Percentiles rank a stretch among this genome's conserved stretches.
These are phyloP conservation scores for Xylaria sp. DNA, from an alignment of 495 filamentous ascomycete genomes.

Conservation along the genomic window DNA sequence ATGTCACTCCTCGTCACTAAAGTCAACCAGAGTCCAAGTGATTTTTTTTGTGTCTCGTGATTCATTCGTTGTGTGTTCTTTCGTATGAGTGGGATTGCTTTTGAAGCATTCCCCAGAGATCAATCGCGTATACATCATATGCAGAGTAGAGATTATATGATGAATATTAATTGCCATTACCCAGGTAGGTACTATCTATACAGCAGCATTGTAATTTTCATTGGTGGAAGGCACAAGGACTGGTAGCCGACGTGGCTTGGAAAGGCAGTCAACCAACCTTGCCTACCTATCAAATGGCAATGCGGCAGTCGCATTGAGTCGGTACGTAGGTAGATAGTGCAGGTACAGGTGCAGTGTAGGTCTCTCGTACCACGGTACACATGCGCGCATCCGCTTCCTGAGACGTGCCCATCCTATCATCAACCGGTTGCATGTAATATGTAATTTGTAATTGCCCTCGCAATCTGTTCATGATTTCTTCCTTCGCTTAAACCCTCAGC, in stretches of 20 bases:
- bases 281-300: neutral
- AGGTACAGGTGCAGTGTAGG: neutral
- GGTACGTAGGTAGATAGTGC: neutral
- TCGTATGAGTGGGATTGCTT: neutral
- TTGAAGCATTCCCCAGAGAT: neutral
- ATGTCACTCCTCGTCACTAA: slow-evolving; percentile 35
- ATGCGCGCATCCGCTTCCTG: neutral
- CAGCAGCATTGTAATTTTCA: neutral
- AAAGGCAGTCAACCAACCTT: neutral
- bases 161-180: neutral
- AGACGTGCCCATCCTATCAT: neutral
- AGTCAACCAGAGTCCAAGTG: neutral
- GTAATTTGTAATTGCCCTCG: too few species aligned
- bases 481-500: neutral
- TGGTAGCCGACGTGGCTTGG: neutral
- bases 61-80: neutral
- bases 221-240: neutral
- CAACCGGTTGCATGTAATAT: neutral
- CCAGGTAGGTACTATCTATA: too few species aligned
- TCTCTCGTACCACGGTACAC: neutral
- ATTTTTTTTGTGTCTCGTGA: neutral
- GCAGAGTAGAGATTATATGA: neutral
- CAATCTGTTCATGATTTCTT: neutral
- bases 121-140: too few species aligned
- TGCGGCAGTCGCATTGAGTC: neutral